A percentile compares a stretch with the other conserved stretches of the same genome.
Evolutionary conservation across 345 rosid species (phyloP).

Genomic region (Citrus hindsii): DNA sequence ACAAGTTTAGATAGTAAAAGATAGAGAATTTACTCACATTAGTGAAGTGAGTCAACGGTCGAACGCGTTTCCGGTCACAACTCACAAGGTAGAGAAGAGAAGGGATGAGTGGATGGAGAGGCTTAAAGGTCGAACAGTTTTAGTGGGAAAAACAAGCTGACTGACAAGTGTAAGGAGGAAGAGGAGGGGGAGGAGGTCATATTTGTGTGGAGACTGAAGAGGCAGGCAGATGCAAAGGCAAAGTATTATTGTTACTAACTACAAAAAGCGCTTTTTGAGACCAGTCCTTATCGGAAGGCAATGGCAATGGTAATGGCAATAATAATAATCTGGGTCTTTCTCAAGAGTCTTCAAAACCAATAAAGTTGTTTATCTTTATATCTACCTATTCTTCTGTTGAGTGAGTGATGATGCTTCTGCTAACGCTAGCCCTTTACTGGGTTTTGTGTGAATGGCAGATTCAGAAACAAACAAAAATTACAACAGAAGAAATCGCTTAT

Average conservation of each 20-base stretch:
- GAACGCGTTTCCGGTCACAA: slow-evolving; percentile 12
- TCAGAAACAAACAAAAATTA: slow-evolving; percentile 15
- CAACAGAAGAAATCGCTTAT: slow-evolving; percentile 24
- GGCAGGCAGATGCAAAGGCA: not conserved
- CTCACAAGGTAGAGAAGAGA: not conserved
- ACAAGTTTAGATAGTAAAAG: not conserved
- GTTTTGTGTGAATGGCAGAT: not conserved
- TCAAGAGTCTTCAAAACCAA: slow-evolving; percentile 3
- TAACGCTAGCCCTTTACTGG: slow-evolving; percentile 8
- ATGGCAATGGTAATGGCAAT: not conserved
- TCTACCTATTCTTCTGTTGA: not conserved
- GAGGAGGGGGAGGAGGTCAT: not conserved
- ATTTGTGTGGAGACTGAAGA: not conserved
- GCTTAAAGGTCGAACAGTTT: slow-evolving; percentile 18
- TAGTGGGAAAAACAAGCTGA: slow-evolving; percentile 11
- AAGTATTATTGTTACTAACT: slow-evolving; percentile 5
- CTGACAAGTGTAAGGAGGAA: slow-evolving; percentile 15
- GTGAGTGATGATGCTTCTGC: slow-evolving; percentile 23
- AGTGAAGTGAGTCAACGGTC: slow-evolving; percentile 14
- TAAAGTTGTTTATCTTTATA: slow-evolving; percentile 17
- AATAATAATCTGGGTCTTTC: not conserved
- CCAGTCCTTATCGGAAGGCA: slow-evolving; percentile 37
- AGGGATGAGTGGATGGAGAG: not conserved
- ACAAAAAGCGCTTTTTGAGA: slow-evolving; percentile 12
- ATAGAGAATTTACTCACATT: slow-evolving; percentile 21